Evolutionary conservation across 2,329 filamentous ascomycete species (phyloP).

Genomic region (Lachnellula hyalina): DNA sequence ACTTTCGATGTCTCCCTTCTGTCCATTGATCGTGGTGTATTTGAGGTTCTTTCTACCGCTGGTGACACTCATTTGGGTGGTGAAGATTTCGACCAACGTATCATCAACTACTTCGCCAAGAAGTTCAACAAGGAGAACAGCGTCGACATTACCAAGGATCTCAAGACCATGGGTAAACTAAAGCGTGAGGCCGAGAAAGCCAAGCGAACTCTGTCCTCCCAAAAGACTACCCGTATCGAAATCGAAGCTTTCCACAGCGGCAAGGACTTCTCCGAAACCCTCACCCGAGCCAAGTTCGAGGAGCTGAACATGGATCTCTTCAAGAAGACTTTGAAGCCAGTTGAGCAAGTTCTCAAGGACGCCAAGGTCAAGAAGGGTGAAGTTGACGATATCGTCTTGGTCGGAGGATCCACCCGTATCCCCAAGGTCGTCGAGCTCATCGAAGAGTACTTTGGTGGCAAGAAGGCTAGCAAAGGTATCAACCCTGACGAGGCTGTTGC

Average conservation of each 20-base stretch:
- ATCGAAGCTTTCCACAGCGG: constrained; percentile 97
- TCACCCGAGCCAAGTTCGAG: constrained; percentile 98
- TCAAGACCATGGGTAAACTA: constrained; percentile 98
- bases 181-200: constrained; percentile 99
- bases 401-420: constrained; percentile 98
- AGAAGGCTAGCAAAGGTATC: constrained; percentile 98
- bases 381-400: constrained; percentile 92
- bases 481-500: constrained; percentile 99
- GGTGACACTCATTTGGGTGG: constrained; percentile 97
- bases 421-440: constrained; percentile 94
- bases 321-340: constrained; percentile 98
- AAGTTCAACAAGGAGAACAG: constrained; percentile 97
- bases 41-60: constrained; percentile 89
- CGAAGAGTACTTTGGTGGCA: constrained; percentile 91
- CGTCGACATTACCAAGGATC: constrained; percentile 88
- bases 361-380: constrained; percentile 95
- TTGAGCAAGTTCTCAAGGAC: constrained; percentile 97
- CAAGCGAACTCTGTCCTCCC: constrained; percentile 94
- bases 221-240: constrained; percentile 90
- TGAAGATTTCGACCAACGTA: constrained; percentile 97
- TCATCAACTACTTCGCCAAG: constrained; percentile 96
- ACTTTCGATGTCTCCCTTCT: constrained; percentile 93
- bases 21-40: constrained; percentile 86
- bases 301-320: constrained; percentile 98
- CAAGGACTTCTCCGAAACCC: constrained; percentile 96